Evolutionary conservation across 2,329 filamentous ascomycete genomes (phyloP).

Genomic region (Monilinia aucupariae): DNA sequence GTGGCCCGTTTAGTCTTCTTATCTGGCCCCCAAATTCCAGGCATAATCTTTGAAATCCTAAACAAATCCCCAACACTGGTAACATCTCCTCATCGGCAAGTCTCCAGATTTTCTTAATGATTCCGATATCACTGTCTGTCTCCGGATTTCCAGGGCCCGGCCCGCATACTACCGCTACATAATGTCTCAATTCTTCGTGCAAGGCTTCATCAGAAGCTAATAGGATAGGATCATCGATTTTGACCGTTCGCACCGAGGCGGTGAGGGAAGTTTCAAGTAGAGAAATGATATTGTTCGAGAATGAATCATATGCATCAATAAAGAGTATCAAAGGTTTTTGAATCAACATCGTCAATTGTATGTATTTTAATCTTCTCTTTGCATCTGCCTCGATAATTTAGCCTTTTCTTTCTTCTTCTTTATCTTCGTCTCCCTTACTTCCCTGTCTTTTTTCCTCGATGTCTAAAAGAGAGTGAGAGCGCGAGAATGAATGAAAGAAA

Average conservation of each 20-base stretch:
- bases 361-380: neutral
- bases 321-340: conserved; percentile 60
- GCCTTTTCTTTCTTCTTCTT: neutral
- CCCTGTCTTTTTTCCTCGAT: neutral
- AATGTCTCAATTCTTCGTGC: conserved; percentile 49
- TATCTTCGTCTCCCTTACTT: neutral
- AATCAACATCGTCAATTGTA: conserved; percentile 27
- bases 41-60: conserved; percentile 65
- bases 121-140: conserved; percentile 68
- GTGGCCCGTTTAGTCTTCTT: conserved; percentile 46
- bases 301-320: conserved; percentile 94
- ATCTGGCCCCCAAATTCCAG: conserved; percentile 53
- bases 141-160: conserved; percentile 83
- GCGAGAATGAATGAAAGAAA: neutral
- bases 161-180: conserved; percentile 82
- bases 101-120: conserved; percentile 71
- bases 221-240: conserved; percentile 58
- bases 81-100: conserved; percentile 54
- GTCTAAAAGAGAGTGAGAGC: neutral
- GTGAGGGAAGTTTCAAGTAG: conserved; percentile 66
- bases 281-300: conserved; percentile 89
- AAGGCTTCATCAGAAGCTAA: conserved; percentile 43
- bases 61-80: conserved; percentile 73
- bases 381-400: neutral
- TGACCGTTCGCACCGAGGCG: conserved; percentile 64